These are phyloP conservation scores for Fusarium pseudonygamai DNA, from an alignment of 2,329 filamentous ascomycete genomes.

Conservation along the genomic window DNA sequence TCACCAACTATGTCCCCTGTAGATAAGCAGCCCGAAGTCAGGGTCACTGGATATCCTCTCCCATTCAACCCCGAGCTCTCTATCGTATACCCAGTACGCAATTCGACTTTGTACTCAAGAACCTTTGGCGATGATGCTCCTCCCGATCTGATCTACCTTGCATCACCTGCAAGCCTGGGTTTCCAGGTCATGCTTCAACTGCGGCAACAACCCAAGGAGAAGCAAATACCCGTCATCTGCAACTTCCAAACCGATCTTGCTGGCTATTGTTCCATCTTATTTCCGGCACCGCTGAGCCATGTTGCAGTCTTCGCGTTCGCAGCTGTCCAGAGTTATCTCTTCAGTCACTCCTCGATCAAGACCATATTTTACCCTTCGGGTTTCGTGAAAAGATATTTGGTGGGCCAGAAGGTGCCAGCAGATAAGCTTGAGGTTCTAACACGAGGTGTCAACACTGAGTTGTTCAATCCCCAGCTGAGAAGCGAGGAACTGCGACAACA, in stretches of 20 bases:
- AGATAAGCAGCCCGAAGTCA: slow-evolving; percentile 59
- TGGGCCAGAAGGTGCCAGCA: slow-evolving; percentile 62
- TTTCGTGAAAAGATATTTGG: slow-evolving; percentile 70
- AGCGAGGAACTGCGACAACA: slow-evolving; percentile 61
- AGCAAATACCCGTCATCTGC: slow-evolving; percentile 68
- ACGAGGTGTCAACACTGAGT: slow-evolving; percentile 70
- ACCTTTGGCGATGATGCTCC: slow-evolving; percentile 62
- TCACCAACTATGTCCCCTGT: slow-evolving; percentile 46
- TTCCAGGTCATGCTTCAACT: slow-evolving; percentile 78
- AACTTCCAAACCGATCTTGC: slow-evolving; percentile 79
- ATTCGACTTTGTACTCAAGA: slow-evolving; percentile 67
- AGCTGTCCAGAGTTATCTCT: slow-evolving; percentile 72
- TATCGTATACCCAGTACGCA: slow-evolving; percentile 73
- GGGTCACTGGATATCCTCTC: slow-evolving; percentile 71
- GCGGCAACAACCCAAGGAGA: slow-evolving; percentile 63
- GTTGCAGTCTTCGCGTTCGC: slow-evolving; percentile 71
- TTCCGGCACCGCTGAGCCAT: slow-evolving; percentile 68
- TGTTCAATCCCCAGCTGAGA: slow-evolving; percentile 66
- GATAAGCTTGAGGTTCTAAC: slow-evolving; percentile 69
- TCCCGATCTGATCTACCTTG: slow-evolving; percentile 75
- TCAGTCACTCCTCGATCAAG: slow-evolving; percentile 67
- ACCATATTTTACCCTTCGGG: slow-evolving; percentile 76
- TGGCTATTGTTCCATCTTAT: slow-evolving; percentile 75
- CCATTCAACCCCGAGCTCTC: slow-evolving; percentile 78
- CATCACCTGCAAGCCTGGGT: slow-evolving; percentile 73